These are phyloP conservation scores for Aspergillus sclerotioniger DNA, from an alignment of 495 filamentous ascomycete species.

Conservation along the genomic window DNA sequence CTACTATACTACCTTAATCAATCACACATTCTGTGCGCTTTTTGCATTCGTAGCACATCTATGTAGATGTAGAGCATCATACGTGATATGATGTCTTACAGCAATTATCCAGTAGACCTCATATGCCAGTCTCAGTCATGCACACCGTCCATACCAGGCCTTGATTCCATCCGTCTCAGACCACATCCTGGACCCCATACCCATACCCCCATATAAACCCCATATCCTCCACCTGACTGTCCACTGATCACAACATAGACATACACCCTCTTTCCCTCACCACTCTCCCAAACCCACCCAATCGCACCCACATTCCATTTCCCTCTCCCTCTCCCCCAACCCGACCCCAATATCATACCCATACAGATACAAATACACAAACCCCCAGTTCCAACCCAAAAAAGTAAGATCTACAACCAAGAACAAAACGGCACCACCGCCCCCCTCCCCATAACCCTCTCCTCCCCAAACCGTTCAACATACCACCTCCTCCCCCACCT, in stretches of 20 bases:
- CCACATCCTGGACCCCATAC: too few species aligned
- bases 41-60: too few species aligned
- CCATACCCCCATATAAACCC: too few species aligned
- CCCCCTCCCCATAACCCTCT: slow-evolving; percentile 69
- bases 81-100: too few species aligned
- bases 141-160: too few species aligned
- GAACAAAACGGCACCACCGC: slow-evolving; percentile 77
- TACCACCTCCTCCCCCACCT: slow-evolving; percentile 86
- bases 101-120: too few species aligned
- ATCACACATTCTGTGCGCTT: slow-evolving; percentile 3
- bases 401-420: slow-evolving; percentile 29
- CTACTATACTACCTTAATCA: slow-evolving; percentile 12
- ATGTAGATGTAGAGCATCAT: too few species aligned
- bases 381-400: background rate
- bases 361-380: background rate
- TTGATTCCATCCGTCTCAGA: too few species aligned
- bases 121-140: too few species aligned
- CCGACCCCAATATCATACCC: background rate
- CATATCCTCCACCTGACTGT: too few species aligned
- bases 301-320: background rate
- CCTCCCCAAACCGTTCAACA: slow-evolving; percentile 76
- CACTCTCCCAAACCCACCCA: background rate
- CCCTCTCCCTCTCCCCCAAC: background rate
- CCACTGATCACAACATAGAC: too few species aligned
- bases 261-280: too few species aligned